Evolutionary conservation across 2,329 filamentous ascomycete species (phyloP).

Genomic region (Pyricularia sp.): DNA sequence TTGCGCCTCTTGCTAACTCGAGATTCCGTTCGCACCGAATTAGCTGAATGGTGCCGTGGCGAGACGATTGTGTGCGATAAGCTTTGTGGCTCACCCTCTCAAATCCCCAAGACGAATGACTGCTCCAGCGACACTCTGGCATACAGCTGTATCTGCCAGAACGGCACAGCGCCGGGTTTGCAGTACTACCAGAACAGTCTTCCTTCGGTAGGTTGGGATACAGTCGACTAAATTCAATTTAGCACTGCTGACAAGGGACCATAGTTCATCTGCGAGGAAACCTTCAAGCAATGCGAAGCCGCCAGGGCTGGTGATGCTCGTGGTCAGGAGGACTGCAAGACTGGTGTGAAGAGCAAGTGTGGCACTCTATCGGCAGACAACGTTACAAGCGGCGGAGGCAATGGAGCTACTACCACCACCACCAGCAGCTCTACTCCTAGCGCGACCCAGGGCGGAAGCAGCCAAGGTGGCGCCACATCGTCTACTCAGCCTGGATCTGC

Average conservation of each 20-base stretch:
- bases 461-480: neutral
- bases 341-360: constrained; percentile 33
- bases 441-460: neutral
- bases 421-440: constrained; percentile 11
- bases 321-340: constrained; percentile 34
- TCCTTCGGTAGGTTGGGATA: constrained; percentile 21
- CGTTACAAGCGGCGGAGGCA: constrained; percentile 13
- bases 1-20: neutral
- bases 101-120: constrained; percentile 23
- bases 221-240: neutral
- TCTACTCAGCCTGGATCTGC: neutral
- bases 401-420: constrained; percentile 11
- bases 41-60: constrained; percentile 38
- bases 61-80: constrained; percentile 35
- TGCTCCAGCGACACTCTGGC: constrained; percentile 31
- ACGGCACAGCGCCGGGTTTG: constrained; percentile 35
- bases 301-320: constrained; percentile 25
- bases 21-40: constrained; percentile 10
- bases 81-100: constrained; percentile 26
- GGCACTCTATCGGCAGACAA: constrained; percentile 28
- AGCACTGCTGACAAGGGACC: constrained; percentile 8
- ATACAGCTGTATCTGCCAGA: constrained; percentile 36
- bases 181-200: constrained; percentile 41
- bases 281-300: constrained; percentile 33
- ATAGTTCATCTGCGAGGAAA: constrained; percentile 37